Percentiles rank a stretch among this genome's conserved stretches.
Conservation (phyloP, 225 moss, liverwort and hornwort species). For the Rhytidiadelphus loreus region DNA sequence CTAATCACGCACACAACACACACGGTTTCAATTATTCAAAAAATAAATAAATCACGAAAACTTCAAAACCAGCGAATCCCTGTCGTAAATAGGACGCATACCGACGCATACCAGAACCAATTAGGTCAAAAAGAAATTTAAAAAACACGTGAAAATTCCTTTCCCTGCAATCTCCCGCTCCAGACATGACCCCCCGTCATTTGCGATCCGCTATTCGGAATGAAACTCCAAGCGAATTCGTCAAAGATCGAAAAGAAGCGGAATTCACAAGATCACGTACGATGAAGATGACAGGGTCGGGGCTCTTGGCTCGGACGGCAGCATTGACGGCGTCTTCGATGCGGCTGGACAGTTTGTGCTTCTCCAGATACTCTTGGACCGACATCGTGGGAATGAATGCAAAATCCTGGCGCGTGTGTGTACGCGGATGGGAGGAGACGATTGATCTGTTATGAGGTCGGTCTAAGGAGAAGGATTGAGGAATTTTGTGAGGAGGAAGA, state of each 20-base stretch:
- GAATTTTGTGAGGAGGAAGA: neutral
- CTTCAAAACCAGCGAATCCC: neutral
- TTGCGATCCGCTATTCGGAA: neutral
- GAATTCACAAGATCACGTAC: slow-evolving; percentile 19
- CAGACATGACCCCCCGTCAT: neutral
- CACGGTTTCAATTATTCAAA: neutral
- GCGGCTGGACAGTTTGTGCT: slow-evolving; percentile 94
- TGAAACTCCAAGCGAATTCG: neutral
- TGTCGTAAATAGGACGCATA: neutral
- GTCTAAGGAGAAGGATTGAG: neutral
- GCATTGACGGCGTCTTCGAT: slow-evolving; percentile 99
- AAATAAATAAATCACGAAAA: neutral
- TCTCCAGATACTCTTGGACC: slow-evolving; percentile 95
- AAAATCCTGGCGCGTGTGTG: neutral
- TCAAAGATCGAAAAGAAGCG: neutral
- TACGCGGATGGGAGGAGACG: neutral
- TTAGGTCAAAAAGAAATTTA: neutral
- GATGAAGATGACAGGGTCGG: slow-evolving; percentile 92
- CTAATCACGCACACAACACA: slow-evolving; percentile 17
- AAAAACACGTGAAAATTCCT: neutral
- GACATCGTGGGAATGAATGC: slow-evolving; percentile 45
- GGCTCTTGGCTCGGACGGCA: slow-evolving; percentile 83
- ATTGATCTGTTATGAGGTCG: neutral
- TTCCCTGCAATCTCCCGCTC: neutral
- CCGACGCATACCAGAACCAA: neutral